Conservation (phyloP, 352 stramenopile genomes). For the Pythium coloratum region DNA sequence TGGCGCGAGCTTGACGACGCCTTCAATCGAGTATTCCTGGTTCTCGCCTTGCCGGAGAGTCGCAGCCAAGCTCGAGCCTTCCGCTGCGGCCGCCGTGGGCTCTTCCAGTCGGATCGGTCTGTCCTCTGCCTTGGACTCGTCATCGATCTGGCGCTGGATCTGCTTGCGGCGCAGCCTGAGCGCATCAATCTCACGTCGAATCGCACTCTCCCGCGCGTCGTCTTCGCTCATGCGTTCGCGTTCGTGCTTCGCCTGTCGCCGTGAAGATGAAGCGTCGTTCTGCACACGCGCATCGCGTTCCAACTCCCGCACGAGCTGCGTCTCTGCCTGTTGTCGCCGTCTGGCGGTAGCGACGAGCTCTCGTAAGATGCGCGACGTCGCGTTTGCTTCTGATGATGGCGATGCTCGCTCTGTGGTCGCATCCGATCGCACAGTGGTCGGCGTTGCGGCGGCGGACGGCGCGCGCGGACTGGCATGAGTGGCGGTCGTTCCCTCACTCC, state of each 20-base stretch:
- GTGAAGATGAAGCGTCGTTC: not conserved
- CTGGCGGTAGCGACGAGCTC: constrained; percentile 40
- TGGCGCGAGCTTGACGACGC: constrained; percentile 33
- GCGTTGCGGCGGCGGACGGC: constrained; percentile 1
- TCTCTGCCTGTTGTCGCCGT: constrained; percentile 36
- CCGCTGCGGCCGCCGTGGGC: no score
- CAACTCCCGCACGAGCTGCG: constrained; percentile 38
- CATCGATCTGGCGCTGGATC: constrained; percentile 49
- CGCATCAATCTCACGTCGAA: constrained; percentile 36
- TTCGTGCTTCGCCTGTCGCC: not conserved
- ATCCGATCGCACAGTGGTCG: not conserved
- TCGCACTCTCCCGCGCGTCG: not conserved
- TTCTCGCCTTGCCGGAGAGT: not conserved
- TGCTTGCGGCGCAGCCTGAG: constrained; percentile 46
- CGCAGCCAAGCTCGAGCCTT: not conserved
- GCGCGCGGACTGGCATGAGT: constrained; percentile 2
- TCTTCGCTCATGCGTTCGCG: not conserved
- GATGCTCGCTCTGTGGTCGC: not conserved
- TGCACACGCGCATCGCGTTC: constrained; percentile 18
- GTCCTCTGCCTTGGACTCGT: constrained; percentile 20
- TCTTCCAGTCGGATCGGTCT: not conserved
- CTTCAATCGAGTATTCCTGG: constrained; percentile 55
- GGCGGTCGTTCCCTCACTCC: constrained; percentile 4
- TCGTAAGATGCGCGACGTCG: constrained; percentile 12
- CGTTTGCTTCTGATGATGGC: not conserved